Evolutionary conservation across 2,329 filamentous ascomycete species (phyloP), one percentile per base, ranked within the genome.

Genomic region (Pseudogymnoascus sp.): DNA sequence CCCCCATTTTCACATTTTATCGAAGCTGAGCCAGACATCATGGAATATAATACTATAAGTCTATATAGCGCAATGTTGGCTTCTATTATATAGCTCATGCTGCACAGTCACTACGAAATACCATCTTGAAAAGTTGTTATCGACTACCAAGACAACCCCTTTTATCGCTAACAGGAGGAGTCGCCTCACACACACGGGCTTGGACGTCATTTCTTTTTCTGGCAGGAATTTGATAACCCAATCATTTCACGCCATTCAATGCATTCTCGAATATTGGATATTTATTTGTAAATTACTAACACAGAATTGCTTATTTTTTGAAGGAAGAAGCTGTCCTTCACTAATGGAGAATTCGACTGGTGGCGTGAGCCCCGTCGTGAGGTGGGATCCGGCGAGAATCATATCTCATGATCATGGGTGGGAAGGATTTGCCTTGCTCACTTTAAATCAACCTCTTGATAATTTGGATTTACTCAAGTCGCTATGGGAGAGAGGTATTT

Each of bases 401-500:
- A 38, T 61, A 40, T 38, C 59, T 42, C 35, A 61, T 38, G 35
- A 61, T 16, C 35, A 61, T 26, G 38, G 35, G 2, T 29, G 4
- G 13, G 35, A 40, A 8, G 37, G 40, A 26, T 40, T 21, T 13
- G 63, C 63, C 38, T 64, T 64, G 24, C 63, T 64, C n/a, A 59
- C 53, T n/a, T 16, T 64, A 47, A 64, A 64, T 33, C 63, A 64
- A 64, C 37, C 47, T 62, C 33, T 62, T 38, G 40, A 62, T 33
- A 60, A 37, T 61, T 33, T 61, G 19, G 37, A 61, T n/a, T 44
- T 63, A 26, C 50, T 65, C 11, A 65, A 53, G 11, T 40, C 35
- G 10, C n/a, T 65, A 33, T 65, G 61, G 63, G 29, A 65, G 24
- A 61, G 63, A 53, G 63, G 63, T 63, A 42, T 38, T 16, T 64